Conservation (phyloP, 2,329 filamentous ascomycete species). For the Celoporthe dispersa region DNA sequence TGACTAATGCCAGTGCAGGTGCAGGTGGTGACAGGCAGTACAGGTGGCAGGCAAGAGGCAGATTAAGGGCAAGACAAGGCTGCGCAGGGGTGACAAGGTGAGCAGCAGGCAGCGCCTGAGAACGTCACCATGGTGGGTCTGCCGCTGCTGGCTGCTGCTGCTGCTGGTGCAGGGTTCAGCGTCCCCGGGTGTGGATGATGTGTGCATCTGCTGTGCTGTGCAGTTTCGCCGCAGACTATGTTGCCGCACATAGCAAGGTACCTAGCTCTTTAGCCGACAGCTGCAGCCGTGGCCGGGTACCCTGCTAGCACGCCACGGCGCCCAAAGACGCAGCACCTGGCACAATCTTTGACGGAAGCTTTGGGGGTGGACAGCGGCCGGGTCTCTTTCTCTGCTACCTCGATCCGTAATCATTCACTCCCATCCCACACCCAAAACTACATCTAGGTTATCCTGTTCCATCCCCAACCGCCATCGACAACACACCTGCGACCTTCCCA, state of each 20-base stretch:
- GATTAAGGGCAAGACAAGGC: neutral
- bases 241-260: conserved; percentile 10
- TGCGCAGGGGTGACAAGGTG: neutral
- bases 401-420: conserved; percentile 20
- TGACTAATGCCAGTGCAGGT: neutral
- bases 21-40: neutral
- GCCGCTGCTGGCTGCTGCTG: neutral
- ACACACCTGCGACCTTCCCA: conserved; percentile 16
- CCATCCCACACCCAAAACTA: neutral
- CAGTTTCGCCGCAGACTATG: conserved; percentile 6
- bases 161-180: conserved; percentile 9
- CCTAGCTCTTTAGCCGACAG: neutral
- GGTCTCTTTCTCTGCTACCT: conserved; percentile 19
- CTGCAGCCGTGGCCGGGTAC: conserved; percentile 1
- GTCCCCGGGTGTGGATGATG: conserved; percentile 2
- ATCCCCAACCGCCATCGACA: conserved; percentile 15
- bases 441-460: conserved; percentile 10
- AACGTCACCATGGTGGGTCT: conserved; percentile 20
- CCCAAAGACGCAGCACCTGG: conserved; percentile 5
- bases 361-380: neutral
- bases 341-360: conserved; percentile 3
- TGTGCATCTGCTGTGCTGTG: neutral
- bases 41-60: neutral
- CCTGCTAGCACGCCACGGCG: conserved; percentile 6
- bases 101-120: conserved; percentile 19